phyloP scores from a whole-genome alignment of 176 grass and related monocot genomes.

The Oryza longistaminata region DNA sequence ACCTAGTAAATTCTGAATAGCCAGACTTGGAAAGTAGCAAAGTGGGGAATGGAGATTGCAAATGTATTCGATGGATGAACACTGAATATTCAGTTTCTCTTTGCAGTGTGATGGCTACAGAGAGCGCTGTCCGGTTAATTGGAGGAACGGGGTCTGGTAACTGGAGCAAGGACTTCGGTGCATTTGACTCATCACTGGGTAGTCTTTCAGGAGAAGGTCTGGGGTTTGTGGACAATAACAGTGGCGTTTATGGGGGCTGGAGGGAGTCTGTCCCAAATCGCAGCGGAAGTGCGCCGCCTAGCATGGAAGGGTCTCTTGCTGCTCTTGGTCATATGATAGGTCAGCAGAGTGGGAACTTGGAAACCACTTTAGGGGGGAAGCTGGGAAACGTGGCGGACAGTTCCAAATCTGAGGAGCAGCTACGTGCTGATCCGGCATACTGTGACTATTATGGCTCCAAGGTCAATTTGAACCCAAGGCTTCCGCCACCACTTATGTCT shows the following conservation, averaged over 20 bases:
- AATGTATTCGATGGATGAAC: constrained; percentile 6
- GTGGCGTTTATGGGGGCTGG: constrained; percentile 55
- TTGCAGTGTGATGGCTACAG: constrained; percentile 79
- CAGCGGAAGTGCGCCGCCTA: constrained; percentile 90
- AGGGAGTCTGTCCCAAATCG: constrained; percentile 69
- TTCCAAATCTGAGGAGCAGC: constrained; percentile 65
- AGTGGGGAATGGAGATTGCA: background rate
- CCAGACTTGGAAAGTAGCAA: background rate
- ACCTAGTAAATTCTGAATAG: background rate
- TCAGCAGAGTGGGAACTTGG: constrained; percentile 47
- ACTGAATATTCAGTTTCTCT: constrained; percentile 18
- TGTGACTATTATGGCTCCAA: constrained; percentile 88
- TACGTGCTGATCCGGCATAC: constrained; percentile 81
- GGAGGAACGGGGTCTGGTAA: constrained; percentile 53
- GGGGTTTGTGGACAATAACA: constrained; percentile 56
- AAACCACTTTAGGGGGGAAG: constrained; percentile 47
- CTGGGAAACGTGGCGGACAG: constrained; percentile 38
- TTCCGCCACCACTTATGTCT: constrained; percentile 84
- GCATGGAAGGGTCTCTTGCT: constrained; percentile 90
- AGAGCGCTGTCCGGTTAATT: constrained; percentile 75
- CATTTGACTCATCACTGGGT: constrained; percentile 45
- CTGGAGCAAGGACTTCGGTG: constrained; percentile 62
- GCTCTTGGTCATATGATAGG: constrained; percentile 63
- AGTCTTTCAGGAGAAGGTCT: constrained; percentile 67
- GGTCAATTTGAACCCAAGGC: constrained; percentile 93